These are phyloP conservation scores for Phyllosticta citribraziliensis DNA, from an alignment of 2,329 filamentous ascomycete species.

Conservation along the genomic window DNA sequence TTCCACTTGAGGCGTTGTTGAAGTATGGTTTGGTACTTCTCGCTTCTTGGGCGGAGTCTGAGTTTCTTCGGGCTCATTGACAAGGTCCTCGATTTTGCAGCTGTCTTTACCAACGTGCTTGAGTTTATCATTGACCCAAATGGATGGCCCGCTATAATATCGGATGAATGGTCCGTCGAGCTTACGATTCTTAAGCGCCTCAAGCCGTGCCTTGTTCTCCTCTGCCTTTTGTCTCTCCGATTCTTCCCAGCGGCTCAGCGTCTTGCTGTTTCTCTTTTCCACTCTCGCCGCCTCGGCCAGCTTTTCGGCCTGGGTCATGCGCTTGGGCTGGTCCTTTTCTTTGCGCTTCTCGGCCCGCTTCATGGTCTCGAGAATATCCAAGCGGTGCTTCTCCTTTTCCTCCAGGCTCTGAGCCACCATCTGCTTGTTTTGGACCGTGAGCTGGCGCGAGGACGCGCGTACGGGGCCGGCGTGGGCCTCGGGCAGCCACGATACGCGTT, in stretches of 20 bases:
- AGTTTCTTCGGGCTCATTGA: slow-evolving; percentile 14
- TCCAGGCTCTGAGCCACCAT: slow-evolving; percentile 58
- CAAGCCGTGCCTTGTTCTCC: slow-evolving; percentile 70
- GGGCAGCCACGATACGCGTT: slow-evolving; percentile 61
- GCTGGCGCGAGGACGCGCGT: slow-evolving; percentile 51
- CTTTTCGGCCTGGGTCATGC: slow-evolving; percentile 79
- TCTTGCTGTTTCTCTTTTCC: slow-evolving; percentile 81
- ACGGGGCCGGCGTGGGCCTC: slow-evolving; percentile 51
- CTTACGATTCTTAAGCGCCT: slow-evolving; percentile 77
- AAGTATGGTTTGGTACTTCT: neutral
- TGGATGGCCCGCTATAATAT: slow-evolving; percentile 85
- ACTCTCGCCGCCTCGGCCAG: slow-evolving; percentile 72
- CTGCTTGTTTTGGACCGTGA: slow-evolving; percentile 52
- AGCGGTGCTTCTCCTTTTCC: slow-evolving; percentile 58
- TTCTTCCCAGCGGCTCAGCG: slow-evolving; percentile 85
- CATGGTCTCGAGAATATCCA: slow-evolving; percentile 60
- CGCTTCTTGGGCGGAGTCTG: neutral
- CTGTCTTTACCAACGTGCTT: slow-evolving; percentile 49
- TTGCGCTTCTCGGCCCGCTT: slow-evolving; percentile 52
- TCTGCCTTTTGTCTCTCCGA: slow-evolving; percentile 83
- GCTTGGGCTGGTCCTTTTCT: slow-evolving; percentile 64
- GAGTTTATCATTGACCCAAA: slow-evolving; percentile 68
- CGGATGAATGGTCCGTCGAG: slow-evolving; percentile 83
- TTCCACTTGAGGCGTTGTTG: neutral
- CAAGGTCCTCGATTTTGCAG: slow-evolving; percentile 26